These are phyloP conservation scores for Starmerella floris DNA, from an alignment of 805 yeast species.

Conservation along the genomic window DNA sequence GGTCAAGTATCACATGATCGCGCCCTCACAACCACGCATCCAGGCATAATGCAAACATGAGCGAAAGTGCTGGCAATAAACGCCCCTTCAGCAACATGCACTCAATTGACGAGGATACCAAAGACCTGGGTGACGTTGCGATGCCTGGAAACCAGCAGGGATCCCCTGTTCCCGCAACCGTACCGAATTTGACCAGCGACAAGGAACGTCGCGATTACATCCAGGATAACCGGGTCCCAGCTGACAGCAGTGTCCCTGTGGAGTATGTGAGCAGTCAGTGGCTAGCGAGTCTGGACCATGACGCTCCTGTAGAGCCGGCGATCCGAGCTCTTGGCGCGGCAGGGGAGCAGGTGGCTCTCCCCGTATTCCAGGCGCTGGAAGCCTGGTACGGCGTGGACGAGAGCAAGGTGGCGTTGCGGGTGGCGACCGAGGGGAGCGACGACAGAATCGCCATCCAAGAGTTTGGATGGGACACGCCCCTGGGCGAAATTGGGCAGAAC, in stretches of 20 bases:
- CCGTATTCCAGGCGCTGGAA: conserved; percentile 2
- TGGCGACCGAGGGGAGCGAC: conserved; percentile 4
- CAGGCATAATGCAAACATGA: too few relatives aligned
- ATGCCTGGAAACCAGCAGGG: not conserved
- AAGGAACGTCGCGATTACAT: not conserved
- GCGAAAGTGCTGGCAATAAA: not conserved
- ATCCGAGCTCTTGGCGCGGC: conserved; percentile 8
- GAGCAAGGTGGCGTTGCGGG: conserved; percentile 3
- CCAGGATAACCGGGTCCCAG: not conserved
- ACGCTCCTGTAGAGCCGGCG: not conserved
- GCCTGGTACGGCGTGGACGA: conserved; percentile 12
- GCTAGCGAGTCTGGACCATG: not conserved
- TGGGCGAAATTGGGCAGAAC: not conserved
- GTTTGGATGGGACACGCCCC: not conserved
- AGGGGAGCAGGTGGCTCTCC: conserved; percentile 3
- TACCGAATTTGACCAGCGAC: not conserved
- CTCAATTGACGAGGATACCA: not conserved
- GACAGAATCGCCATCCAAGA: not conserved
- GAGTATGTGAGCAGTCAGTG: not conserved
- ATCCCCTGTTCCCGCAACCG: not conserved
- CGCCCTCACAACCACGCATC: too few relatives aligned
- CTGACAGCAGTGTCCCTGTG: too few relatives aligned
- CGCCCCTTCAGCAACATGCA: conserved; percentile 1
- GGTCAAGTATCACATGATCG: too few relatives aligned
- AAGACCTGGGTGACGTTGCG: not conserved